Evolutionary conservation across 1,139 yeast genomes (phyloP).

Genomic region (Candida freyschussii): DNA sequence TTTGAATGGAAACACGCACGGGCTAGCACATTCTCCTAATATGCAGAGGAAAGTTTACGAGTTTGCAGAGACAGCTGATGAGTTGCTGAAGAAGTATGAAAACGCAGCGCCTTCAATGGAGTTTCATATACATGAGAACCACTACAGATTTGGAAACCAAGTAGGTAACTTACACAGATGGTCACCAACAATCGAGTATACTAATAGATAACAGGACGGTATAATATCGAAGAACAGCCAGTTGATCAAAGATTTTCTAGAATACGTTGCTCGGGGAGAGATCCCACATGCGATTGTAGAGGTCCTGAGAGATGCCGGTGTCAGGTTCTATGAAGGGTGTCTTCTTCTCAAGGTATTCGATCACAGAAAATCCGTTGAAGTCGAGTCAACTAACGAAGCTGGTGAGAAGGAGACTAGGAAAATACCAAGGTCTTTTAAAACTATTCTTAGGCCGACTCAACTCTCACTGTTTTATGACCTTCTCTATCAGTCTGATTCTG

Average conservation of each 20-base stretch:
- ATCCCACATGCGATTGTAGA: slow-evolving; percentile 90
- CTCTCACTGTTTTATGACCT: slow-evolving; percentile 80
- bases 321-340: slow-evolving; percentile 84
- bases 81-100: slow-evolving; percentile 72
- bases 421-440: slow-evolving; percentile 67
- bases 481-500: slow-evolving; percentile 77
- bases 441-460: slow-evolving; percentile 76
- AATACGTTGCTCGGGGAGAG: slow-evolving; percentile 72
- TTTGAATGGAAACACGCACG: slow-evolving; percentile 41
- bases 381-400: slow-evolving; percentile 12
- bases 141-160: slow-evolving; percentile 55
- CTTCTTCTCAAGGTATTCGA: slow-evolving; percentile 79
- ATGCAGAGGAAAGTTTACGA: slow-evolving; percentile 35
- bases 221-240: slow-evolving; percentile 78
- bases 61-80: slow-evolving; percentile 68
- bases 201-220: slow-evolving; percentile 41
- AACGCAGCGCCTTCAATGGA: slow-evolving; percentile 78
- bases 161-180: too few species aligned
- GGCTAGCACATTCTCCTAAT: slow-evolving; percentile 13
- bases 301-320: slow-evolving; percentile 78
- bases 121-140: slow-evolving; percentile 86
- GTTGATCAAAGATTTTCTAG: slow-evolving; percentile 73
- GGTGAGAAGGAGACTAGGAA: slow-evolving; percentile 27
- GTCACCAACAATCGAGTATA: too few species aligned
- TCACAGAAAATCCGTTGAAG: slow-evolving; percentile 37